Evolutionary conservation across 2,329 filamentous ascomycete species (phyloP), one percentile per base, ranked within the genome.

Genomic region (Colletotrichum liaoningense): DNA sequence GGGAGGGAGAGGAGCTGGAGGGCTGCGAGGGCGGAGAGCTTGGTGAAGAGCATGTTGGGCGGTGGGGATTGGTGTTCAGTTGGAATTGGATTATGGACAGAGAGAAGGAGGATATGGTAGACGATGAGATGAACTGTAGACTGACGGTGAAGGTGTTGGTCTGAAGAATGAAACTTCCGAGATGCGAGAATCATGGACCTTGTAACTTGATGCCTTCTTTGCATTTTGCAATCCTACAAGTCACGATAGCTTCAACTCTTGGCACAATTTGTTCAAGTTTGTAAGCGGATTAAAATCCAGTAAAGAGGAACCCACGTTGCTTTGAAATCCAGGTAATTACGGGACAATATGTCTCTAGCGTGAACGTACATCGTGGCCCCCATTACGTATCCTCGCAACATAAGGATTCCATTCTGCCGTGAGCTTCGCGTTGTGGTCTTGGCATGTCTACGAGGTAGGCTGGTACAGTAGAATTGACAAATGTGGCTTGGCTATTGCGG

Each of bases 11-110:
- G 4, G 4, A 38, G 9, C 38, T 54, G 49, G 11, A 63, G 59
- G 33, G 59, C 33, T 16, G 33, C 4, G 59, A 63, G 35, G 14
- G 59, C 59, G 55, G 55, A 57, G 55, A 57, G 24, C 55, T 30
- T 57, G 8, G 52, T 11, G 16, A 57, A 57, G 16, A 28, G 55
- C 55, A 57, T 57, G 55, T 57, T 57, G 24, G 54, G 11, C 2
- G 52, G 5, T 26, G 9, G 49, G 1, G 6, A 4, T n/a, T 49
- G 16, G 19, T 6, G 42, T 19, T n/a, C 6, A 19, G 19, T 3
- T 8, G 7, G 6, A 6, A n/a, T n/a, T 8, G 8, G 8, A 4
- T 7, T 12, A 35, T 7, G 42, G 42, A n/a, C 3, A 19, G 19
- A 49, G 42, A 49, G 19, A 49, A n/a, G 42, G 19, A 46, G 3